These are phyloP conservation scores for Ustilago esculenta DNA, from an alignment of 1,284 basidiomycete species.

Conservation along the genomic window DNA sequence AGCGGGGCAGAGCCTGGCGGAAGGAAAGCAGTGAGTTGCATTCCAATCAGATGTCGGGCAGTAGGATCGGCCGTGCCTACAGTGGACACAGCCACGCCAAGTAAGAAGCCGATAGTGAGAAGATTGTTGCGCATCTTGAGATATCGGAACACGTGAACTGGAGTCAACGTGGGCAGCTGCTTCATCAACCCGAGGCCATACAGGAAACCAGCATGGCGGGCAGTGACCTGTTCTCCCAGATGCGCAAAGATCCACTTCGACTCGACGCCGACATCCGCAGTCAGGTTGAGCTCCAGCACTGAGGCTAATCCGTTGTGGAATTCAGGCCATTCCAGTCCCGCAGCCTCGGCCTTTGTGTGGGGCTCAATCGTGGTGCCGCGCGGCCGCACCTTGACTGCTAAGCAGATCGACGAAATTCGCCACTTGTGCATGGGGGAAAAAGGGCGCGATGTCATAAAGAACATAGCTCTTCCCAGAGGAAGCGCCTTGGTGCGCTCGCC, in stretches of 20 bases:
- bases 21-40: slow-evolving; percentile 90
- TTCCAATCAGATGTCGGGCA: slow-evolving; percentile 87
- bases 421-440: slow-evolving; percentile 56
- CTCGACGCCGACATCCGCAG: slow-evolving; percentile 73
- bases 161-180: slow-evolving; percentile 84
- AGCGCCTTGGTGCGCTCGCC: slow-evolving; percentile 60
- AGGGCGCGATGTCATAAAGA: slow-evolving; percentile 53
- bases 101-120: slow-evolving; percentile 89
- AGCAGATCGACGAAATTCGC: slow-evolving; percentile 52
- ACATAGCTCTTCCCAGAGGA: slow-evolving; percentile 59
- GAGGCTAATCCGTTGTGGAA: slow-evolving; percentile 98
- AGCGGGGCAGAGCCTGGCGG: slow-evolving; percentile 87
- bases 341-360: slow-evolving; percentile 39
- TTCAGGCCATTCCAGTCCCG: slow-evolving; percentile 81
- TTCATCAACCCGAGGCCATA: slow-evolving; percentile 91
- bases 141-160: slow-evolving; percentile 84
- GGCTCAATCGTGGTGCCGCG: slow-evolving; percentile 40
- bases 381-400: slow-evolving; percentile 52
- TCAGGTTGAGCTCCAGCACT: slow-evolving; percentile 76
- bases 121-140: slow-evolving; percentile 93
- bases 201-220: slow-evolving; percentile 96
- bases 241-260: slow-evolving; percentile 65
- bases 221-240: slow-evolving; percentile 70
- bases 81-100: slow-evolving; percentile 90
- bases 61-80: slow-evolving; percentile 86